These are phyloP conservation scores for Aureobasidium melanogenum DNA, from an alignment of 2,329 filamentous ascomycete genomes.

Conservation along the genomic window DNA sequence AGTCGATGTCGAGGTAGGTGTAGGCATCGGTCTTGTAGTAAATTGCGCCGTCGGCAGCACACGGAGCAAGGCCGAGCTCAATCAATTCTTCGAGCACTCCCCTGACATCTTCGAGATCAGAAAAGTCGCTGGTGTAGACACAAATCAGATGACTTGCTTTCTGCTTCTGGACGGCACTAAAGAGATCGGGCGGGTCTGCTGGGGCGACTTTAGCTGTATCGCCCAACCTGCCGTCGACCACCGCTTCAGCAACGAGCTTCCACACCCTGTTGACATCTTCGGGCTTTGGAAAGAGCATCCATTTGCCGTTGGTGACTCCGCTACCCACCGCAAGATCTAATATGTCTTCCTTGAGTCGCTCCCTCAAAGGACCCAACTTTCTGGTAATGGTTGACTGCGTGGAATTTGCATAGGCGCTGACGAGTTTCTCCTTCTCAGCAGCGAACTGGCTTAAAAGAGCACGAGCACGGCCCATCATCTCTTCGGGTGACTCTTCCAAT, in stretches of 20 bases:
- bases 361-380: slow-evolving; percentile 33
- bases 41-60: slow-evolving; percentile 38
- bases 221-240: slow-evolving; percentile 61
- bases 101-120: slow-evolving; percentile 57
- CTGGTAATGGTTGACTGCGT: slow-evolving; percentile 31
- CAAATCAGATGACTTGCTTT: slow-evolving; percentile 49
- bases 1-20: slow-evolving; percentile 34
- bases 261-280: slow-evolving; percentile 54
- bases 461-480: slow-evolving; percentile 37
- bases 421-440: slow-evolving; percentile 39
- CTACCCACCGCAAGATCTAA: slow-evolving; percentile 51
- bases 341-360: slow-evolving; percentile 45
- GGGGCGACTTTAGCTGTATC: slow-evolving; percentile 65
- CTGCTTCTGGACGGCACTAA: slow-evolving; percentile 29
- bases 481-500: slow-evolving; percentile 31
- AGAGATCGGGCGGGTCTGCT: slow-evolving; percentile 29
- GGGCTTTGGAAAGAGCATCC: slow-evolving; percentile 61
- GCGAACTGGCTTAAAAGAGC: slow-evolving; percentile 46
- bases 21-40: slow-evolving; percentile 70
- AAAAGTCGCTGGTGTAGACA: slow-evolving; percentile 70
- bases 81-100: slow-evolving; percentile 46
- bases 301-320: slow-evolving; percentile 61
- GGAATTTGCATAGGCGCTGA: slow-evolving; percentile 42
- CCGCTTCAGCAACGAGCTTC: slow-evolving; percentile 57
- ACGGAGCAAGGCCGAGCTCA: slow-evolving; percentile 50